Percentiles rank a stretch among this genome's conserved stretches.
These are phyloP conservation scores for Sclerotinia borealis DNA, from an alignment of 2,329 filamentous ascomycete species.

Conservation along the genomic window DNA sequence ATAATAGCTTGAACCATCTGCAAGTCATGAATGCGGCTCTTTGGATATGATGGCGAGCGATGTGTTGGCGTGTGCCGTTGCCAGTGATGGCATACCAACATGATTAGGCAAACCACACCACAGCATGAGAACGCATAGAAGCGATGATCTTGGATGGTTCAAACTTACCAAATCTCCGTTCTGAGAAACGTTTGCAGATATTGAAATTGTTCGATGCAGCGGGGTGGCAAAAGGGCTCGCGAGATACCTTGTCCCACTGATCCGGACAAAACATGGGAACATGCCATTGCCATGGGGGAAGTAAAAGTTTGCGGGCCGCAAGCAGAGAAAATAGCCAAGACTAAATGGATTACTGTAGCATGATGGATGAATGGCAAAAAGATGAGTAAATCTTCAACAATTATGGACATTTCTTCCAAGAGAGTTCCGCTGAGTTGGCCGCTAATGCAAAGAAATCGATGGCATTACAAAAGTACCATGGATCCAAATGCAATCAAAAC, in stretches of 20 bases:
- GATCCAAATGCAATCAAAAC: conserved; percentile 24
- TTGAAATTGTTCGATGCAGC: conserved; percentile 29
- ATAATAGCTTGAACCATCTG: conserved; percentile 34
- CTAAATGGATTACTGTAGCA: conserved; percentile 2
- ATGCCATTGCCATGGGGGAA: neutral
- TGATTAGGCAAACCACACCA: conserved; percentile 56
- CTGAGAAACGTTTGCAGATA: conserved; percentile 30
- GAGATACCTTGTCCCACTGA: conserved; percentile 17
- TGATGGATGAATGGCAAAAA: conserved; percentile 1
- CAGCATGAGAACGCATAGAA: conserved; percentile 38
- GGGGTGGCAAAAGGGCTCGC: conserved; percentile 30
- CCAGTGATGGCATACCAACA: conserved; percentile 69
- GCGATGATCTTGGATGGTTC: conserved; percentile 32
- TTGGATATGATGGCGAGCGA: conserved; percentile 53
- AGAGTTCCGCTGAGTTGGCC: conserved; percentile 29
- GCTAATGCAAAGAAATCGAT: conserved; percentile 30
- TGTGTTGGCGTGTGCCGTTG: conserved; percentile 84
- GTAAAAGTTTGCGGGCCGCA: conserved; percentile 4
- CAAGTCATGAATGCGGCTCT: conserved; percentile 54
- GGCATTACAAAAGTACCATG: conserved; percentile 7
- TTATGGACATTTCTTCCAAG: conserved; percentile 14
- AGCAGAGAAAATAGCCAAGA: conserved; percentile 8
- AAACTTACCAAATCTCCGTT: conserved; percentile 30
- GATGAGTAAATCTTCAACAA: conserved; percentile 10
- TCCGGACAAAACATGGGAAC: conserved; percentile 8